Evolutionary conservation across 129 eudicot species (phyloP), one percentile per base, ranked within the genome.

Genomic region (Chrysanthemum makinoi): DNA sequence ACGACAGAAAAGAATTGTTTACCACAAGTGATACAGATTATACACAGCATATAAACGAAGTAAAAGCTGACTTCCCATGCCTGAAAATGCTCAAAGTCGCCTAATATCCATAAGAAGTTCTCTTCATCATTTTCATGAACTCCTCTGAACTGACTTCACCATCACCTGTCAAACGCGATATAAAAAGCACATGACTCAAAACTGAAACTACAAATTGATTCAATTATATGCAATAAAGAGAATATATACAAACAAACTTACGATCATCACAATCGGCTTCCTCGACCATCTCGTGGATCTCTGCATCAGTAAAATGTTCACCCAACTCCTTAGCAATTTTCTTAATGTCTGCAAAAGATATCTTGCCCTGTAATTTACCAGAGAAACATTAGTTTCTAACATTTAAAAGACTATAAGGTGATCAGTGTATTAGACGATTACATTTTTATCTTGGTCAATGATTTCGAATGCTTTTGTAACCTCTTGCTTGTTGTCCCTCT

Each of bases 61-160:
- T 14, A 55, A 15, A 56, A 65, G 49, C 17, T 12, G 22, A 35
- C 0, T 14, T 26, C 6, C 5, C 22, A 62, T 11, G 67, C 48
- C 67, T 33, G 24, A 35, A 19, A 20, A 12, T 33, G 48, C 48
- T 62, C 48, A 67, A 49, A 67, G 44, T 67, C 30, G n/a, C 53
- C 75, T 80, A 90, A 63, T 81, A 83, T 57, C 95, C 96, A 62
- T 84, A 92, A 5, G 95, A 79, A 17, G 98, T 89, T 83, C 81
- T 83, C 81, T 88, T 87, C 98, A 92, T 92, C 96, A 89, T 89
- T 76, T 89, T 81, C 96, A 92, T 85, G 84, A 92, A 92, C 74
- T 92, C 98, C 0, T 92, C 96, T 26, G 66, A 72, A 59, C 71
- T 80, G 6, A 92, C 98, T 87, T 92, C 98, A 35, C 98, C 95